Percentiles rank a stretch among this genome's conserved stretches.
These are phyloP conservation scores for Yarrowia deformans DNA, from an alignment of 805 yeast species.

Conservation along the genomic window DNA sequence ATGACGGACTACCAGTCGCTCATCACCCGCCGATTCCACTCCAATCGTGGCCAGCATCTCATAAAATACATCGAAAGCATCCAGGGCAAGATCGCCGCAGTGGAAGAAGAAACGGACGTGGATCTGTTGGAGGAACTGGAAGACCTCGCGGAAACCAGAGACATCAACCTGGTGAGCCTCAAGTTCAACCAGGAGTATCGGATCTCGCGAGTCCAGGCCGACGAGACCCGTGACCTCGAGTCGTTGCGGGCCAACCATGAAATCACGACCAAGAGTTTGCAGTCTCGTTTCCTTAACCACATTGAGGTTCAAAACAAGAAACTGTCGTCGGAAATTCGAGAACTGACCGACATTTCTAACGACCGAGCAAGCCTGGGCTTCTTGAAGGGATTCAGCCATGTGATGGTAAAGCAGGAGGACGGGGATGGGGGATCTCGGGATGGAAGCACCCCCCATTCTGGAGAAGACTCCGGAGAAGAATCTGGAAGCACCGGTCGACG, in stretches of 20 bases:
- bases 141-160: slow-evolving; percentile 26
- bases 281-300: slow-evolving; percentile 17
- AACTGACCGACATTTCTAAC: slow-evolving; percentile 22
- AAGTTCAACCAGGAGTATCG: slow-evolving; percentile 35
- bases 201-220: slow-evolving; percentile 9
- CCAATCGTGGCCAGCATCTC: slow-evolving; percentile 36
- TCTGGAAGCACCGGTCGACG: slow-evolving; percentile 27
- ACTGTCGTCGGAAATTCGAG: slow-evolving; percentile 24
- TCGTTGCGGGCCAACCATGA: slow-evolving; percentile 22
- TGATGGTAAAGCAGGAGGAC: slow-evolving; percentile 8
- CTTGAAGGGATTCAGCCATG: slow-evolving; percentile 15
- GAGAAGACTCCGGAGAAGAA: slow-evolving; percentile 29
- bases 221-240: slow-evolving; percentile 23
- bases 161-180: slow-evolving; percentile 29
- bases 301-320: slow-evolving; percentile 23
- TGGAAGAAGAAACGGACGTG: slow-evolving; percentile 33
- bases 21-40: slow-evolving; percentile 26
- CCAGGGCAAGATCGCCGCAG: slow-evolving; percentile 34
- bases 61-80: slow-evolving; percentile 33
- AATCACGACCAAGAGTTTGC: slow-evolving; percentile 18
- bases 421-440: slow-evolving; percentile 8
- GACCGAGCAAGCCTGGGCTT: slow-evolving; percentile 14
- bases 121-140: slow-evolving; percentile 35
- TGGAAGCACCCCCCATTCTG: slow-evolving; percentile 25
- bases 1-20: slow-evolving; percentile 34